Base-by-base conservation (phyloP, 1,139 yeast species). In the Keqinozyma sinolaborantium region DNA sequence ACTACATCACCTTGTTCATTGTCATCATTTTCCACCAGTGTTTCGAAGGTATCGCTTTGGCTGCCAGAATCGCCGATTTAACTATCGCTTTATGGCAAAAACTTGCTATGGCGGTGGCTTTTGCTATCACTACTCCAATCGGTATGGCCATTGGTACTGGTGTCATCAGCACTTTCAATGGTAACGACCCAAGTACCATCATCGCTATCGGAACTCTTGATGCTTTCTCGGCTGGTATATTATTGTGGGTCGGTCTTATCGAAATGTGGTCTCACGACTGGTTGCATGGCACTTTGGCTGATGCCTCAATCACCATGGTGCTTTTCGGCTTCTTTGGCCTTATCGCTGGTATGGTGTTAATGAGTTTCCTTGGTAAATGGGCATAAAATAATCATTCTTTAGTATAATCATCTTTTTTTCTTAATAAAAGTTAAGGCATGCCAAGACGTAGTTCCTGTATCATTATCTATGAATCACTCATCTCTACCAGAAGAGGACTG, bases 321-420 rank as follows among this genome's bases (percentile, higher is more conserved):
- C 12, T 26, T 2, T 27, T 41, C 2, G 56, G 58, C 1, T 25
- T 59, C 26, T 16, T 44, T 10, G 45, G 58, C 2, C 42, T 63
- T 2, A 31, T 60, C 8, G 47, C 50, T 2, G 73, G 69, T 2
- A 40, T 63, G 42, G 38, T 57, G 14, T 45, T 64, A 26, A 64
- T 64, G 70, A 60, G 68, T 41, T 40, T 64, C 6, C 45, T 64
- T 14, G 70, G 70, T 14, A 62, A 60, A 33, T 64, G 71, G 72
- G 68, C 56, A 30, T 58, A 44, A 45, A n/a, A n/a, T n/a, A n/a
- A n/a, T n/a, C n/a, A n/a, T n/a, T n/a, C n/a, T n/a, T n/a, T n/a
- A n/a, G n/a, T n/a, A n/a, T n/a, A n/a, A n/a, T n/a, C n/a, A n/a
- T n/a, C n/a, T n/a, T n/a, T n/a, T n/a, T n/a, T n/a, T n/a, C n/a